These are phyloP conservation scores for Penicillium bialowiezense DNA, from an alignment of 495 filamentous ascomycete species.

Conservation along the genomic window DNA sequence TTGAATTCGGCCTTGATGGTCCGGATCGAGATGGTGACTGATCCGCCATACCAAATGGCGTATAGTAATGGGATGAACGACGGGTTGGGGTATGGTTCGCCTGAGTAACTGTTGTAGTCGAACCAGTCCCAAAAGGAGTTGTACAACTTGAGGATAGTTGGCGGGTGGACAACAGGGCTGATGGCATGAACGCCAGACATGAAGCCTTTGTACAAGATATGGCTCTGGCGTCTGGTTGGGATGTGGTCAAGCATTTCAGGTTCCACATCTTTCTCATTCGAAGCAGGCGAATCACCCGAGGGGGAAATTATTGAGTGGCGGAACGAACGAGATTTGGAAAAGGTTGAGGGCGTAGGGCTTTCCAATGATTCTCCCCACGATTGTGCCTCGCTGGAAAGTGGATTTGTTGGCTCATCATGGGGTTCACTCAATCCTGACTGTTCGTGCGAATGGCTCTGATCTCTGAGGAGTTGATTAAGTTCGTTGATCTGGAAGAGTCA, in stretches of 20 bases:
- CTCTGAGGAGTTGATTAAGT: conserved; percentile 43
- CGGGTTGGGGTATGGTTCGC: conserved; percentile 39
- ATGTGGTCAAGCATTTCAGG: conserved; percentile 46
- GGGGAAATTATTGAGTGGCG: conserved; percentile 41
- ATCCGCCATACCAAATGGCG: conserved; percentile 49
- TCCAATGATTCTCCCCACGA: conserved; percentile 25
- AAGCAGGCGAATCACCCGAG: conserved; percentile 35
- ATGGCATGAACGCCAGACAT: conserved; percentile 49
- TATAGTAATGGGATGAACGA: conserved; percentile 47
- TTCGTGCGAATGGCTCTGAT: conserved; percentile 42
- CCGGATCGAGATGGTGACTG: conserved; percentile 43
- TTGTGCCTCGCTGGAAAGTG: conserved; percentile 3
- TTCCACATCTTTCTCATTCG: conserved; percentile 35
- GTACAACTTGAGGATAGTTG: conserved; percentile 41
- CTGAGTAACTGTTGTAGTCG: conserved; percentile 43
- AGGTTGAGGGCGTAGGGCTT: conserved; percentile 6
- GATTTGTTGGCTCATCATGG: conserved; percentile 19
- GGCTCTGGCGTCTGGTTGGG: conserved; percentile 44
- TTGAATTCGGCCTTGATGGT: conserved; percentile 46
- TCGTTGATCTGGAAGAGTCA: conserved; percentile 39
- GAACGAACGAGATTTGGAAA: conserved; percentile 20
- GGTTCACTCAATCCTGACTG: conserved; percentile 18
- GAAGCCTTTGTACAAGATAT: conserved; percentile 46
- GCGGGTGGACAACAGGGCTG: conserved; percentile 44
- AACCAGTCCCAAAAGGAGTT: conserved; percentile 50